Evolutionary conservation across 1,284 basidiomycete species (phyloP).

Genomic region (Coniferiporia sulphurascens): DNA sequence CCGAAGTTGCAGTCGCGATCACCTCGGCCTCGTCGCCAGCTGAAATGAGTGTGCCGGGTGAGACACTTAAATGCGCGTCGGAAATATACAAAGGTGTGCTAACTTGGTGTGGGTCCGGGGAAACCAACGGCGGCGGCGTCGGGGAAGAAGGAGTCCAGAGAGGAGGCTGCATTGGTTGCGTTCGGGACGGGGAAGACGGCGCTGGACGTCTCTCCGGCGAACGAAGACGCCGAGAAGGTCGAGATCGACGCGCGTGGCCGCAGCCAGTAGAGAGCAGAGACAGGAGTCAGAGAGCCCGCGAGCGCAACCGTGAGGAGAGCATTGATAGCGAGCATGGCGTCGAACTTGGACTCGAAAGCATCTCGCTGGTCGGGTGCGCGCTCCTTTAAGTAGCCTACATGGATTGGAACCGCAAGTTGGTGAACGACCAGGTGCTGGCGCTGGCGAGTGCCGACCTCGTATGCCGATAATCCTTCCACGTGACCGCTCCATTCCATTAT

Average conservation of each 20-base stretch:
- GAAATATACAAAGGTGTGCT: not conserved
- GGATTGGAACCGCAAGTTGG: too few species aligned
- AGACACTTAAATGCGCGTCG: too few species aligned
- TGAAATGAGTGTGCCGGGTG: conserved; percentile 18
- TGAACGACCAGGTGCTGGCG: too few species aligned
- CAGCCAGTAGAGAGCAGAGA: not conserved
- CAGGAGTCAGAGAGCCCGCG: not conserved
- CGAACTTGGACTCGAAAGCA: too few species aligned
- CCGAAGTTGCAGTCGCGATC: conserved; percentile 40
- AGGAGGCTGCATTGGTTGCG: conserved; percentile 26
- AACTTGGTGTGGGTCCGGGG: conserved; percentile 40
- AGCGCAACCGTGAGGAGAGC: not conserved
- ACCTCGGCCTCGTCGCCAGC: conserved; percentile 47
- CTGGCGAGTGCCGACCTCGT: too few species aligned
- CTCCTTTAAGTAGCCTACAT: too few species aligned
- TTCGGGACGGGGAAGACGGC: conserved; percentile 29
- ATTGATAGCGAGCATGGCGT: too few species aligned
- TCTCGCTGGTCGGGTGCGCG: too few species aligned
- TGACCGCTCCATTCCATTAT: too few species aligned
- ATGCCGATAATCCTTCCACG: too few species aligned
- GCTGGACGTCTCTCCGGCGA: conserved; percentile 33
- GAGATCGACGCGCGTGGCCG: not conserved
- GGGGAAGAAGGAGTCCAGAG: conserved; percentile 33
- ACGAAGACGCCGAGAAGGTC: conserved; percentile 25
- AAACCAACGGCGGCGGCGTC: conserved; percentile 41